Percentiles rank a stretch among this genome's conserved stretches.
phyloP scores from a whole-genome alignment of 2,329 filamentous ascomycete genomes.

The Fusarium sp. region DNA sequence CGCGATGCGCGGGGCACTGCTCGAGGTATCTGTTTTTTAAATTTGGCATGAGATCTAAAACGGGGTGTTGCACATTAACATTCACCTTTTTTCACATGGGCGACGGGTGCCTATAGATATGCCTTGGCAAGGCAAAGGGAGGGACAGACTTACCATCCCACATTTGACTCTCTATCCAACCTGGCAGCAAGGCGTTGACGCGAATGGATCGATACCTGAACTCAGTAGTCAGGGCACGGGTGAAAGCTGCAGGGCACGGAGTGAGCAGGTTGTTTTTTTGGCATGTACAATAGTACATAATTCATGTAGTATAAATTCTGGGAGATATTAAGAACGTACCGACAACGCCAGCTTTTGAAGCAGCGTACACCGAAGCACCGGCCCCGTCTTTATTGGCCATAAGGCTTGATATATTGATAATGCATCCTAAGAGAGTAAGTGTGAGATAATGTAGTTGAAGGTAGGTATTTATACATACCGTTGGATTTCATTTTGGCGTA shows the following conservation, averaged over 20 bases:
- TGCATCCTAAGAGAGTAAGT: conserved; percentile 63
- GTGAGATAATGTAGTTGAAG: conserved; percentile 7
- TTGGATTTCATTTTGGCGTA: conserved; percentile 53
- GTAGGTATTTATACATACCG: conserved; percentile 45
- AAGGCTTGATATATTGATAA: conserved; percentile 85
- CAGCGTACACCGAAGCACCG: conserved; percentile 80
- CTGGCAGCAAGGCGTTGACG: conserved; percentile 84
- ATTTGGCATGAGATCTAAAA: conserved; percentile 55
- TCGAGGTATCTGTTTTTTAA: conserved; percentile 56
- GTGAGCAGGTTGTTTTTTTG: conserved; percentile 32
- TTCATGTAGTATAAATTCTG: conserved; percentile 34
- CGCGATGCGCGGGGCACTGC: conserved; percentile 73
- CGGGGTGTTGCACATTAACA: conserved; percentile 57
- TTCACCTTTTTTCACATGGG: conserved; percentile 32
- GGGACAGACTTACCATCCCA: conserved; percentile 69
- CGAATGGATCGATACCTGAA: conserved; percentile 72
- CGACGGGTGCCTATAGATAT: conserved; percentile 17
- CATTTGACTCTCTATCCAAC: conserved; percentile 87
- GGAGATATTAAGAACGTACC: conserved; percentile 59
- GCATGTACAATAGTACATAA: conserved; percentile 42
- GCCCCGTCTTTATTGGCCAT: conserved; percentile 76
- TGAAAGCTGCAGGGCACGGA: conserved; percentile 66
- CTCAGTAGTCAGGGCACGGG: conserved; percentile 74
- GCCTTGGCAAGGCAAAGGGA: conserved; percentile 26
- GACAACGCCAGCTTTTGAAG: conserved; percentile 83